Conservation (phyloP, 305 asterid species). For the Fraxinus baroniana region DNA sequence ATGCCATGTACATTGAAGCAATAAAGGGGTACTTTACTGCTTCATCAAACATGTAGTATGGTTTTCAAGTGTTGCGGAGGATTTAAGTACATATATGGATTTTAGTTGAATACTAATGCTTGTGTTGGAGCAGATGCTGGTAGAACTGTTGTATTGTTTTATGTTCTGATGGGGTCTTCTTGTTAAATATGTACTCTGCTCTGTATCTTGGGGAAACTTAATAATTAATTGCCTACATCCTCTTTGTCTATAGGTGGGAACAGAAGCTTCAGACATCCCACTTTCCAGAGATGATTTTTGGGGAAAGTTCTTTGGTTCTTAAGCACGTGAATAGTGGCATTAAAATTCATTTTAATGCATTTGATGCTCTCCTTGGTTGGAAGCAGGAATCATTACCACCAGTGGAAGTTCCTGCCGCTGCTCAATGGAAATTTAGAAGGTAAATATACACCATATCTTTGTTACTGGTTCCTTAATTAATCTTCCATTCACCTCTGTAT, state of each 20-base stretch:
- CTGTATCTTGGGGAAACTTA: neutral
- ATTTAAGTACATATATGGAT: neutral
- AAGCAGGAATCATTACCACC: constrained; percentile 86
- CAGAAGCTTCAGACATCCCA: constrained; percentile 78
- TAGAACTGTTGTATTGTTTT: constrained; percentile 2
- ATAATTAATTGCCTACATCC: constrained; percentile 3
- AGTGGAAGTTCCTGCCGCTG: constrained; percentile 98
- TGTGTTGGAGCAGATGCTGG: constrained; percentile 3
- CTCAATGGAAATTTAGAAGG: constrained; percentile 88
- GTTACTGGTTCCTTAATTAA: neutral
- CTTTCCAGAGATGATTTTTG: constrained; percentile 97
- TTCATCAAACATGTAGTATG: neutral
- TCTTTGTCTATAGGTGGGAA: constrained; percentile 75
- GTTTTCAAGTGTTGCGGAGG: neutral
- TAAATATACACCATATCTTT: constrained; percentile 27
- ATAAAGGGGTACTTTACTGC: neutral
- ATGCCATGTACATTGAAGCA: neutral
- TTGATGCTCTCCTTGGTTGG: constrained; percentile 93
- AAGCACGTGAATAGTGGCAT: constrained; percentile 68
- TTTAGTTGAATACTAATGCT: neutral
- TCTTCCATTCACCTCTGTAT: neutral
- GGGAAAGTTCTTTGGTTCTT: constrained; percentile 74
- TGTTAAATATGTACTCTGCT: constrained; percentile 5
- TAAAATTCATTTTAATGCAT: constrained; percentile 70
- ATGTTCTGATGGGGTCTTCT: constrained; percentile 3